Conservation (phyloP, 208 protist genomes). For the Endotrypanum monterogeii region DNA sequence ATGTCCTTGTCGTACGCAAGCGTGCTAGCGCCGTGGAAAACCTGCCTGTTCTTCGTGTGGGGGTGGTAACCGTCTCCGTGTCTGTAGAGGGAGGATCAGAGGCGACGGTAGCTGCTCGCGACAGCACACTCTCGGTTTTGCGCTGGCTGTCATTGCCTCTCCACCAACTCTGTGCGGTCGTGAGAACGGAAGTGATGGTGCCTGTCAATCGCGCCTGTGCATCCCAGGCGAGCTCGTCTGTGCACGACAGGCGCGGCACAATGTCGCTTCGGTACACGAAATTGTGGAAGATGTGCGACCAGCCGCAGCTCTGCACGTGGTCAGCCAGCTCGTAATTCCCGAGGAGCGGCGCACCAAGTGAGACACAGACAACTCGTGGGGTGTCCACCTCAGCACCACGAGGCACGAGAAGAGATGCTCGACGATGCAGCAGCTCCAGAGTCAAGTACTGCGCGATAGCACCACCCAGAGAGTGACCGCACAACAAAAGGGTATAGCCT, state of each 20-base stretch:
- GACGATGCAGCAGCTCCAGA: slow-evolving; percentile 50
- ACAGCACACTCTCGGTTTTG: not conserved
- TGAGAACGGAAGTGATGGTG: slow-evolving; percentile 11
- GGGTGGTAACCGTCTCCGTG: not conserved
- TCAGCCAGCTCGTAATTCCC: slow-evolving; percentile 70
- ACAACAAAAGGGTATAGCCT: slow-evolving; percentile 68
- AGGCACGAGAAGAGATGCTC: slow-evolving; percentile 26
- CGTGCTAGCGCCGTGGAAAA: not conserved
- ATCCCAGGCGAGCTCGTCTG: slow-evolving; percentile 52
- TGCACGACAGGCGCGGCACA: slow-evolving; percentile 73
- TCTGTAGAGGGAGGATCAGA: not conserved
- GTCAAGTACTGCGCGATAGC: slow-evolving; percentile 67
- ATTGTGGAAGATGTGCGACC: slow-evolving; percentile 66
- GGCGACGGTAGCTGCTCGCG: not conserved
- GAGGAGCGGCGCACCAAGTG: slow-evolving; percentile 70
- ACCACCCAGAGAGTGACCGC: slow-evolving; percentile 82
- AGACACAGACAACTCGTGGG: slow-evolving; percentile 57
- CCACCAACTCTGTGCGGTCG: slow-evolving; percentile 18
- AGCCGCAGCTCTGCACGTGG: slow-evolving; percentile 54
- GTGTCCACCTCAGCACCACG: slow-evolving; percentile 18
- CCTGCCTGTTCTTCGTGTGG: not conserved
- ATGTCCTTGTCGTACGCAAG: not conserved
- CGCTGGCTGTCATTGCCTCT: slow-evolving; percentile 4
- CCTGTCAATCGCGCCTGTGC: slow-evolving; percentile 26
- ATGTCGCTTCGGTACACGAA: slow-evolving; percentile 73